Base-by-base conservation (phyloP, 176 grass and related monocot genomes). In the Oropetium thomaeum region DNA sequence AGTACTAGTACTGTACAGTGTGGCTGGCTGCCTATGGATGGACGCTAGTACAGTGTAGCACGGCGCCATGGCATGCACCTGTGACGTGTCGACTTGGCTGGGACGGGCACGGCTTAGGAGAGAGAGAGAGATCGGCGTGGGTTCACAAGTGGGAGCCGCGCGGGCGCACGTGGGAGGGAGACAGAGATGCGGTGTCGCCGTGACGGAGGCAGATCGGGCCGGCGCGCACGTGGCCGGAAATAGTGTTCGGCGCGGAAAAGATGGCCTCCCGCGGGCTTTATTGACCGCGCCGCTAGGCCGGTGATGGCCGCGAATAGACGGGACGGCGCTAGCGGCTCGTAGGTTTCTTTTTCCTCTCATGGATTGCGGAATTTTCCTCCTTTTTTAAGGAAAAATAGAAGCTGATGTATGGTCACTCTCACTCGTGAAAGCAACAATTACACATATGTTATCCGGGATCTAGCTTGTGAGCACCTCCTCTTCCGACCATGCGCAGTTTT, bases 121-220 rank as follows among this genome's bases (percentile, higher is more conserved):
- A 37, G 35, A 1, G n/a, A n/a, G n/a, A n/a, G n/a, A n/a, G n/a
- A n/a, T n/a, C n/a, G n/a, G n/a, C n/a, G n/a, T n/a, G n/a, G n/a
- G n/a, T n/a, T n/a, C n/a, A n/a, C 17, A n/a, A 10, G 59, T 7
- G 68, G 9, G 41, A 3, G 78, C 27, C 3, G 10, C 45, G 69
- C 51, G 48, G 4, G 28, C 62, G 62, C 78, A 76, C 83, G 64
- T 76, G 78, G 49, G 71, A 54, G 16, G 67, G 32, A n/a, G 55
- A 35, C 64, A 7, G 58, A 55, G 79, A 31, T 20, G 58, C 39
- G 66, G 59, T 87, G 73, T 73, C 79, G 85, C 79, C 39, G 73
- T 66, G 67, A 71, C 31, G 85, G 79, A 31, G 25, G 79, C 85
- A 82, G 66, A 66, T 39, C 39, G 65, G 73, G 53, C 67, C 79